These are phyloP conservation scores for Hypoxylon sp. DNA, from an alignment of 2,329 filamentous ascomycete species.

Conservation along the genomic window DNA sequence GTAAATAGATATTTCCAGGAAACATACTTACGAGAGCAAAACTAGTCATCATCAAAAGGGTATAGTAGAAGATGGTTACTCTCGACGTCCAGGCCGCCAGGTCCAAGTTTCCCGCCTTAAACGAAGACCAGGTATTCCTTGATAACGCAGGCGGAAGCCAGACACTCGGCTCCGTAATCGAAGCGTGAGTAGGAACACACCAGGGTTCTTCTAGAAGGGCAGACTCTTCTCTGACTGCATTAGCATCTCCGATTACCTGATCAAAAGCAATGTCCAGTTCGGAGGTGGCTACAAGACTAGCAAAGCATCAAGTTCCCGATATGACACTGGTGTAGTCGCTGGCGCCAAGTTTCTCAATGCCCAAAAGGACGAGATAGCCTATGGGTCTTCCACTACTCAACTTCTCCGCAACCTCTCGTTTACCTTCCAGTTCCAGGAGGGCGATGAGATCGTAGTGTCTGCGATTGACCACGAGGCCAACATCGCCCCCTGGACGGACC, in stretches of 20 bases:
- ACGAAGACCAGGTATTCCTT: constrained; percentile 77
- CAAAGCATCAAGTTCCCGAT: constrained; percentile 71
- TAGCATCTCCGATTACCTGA: constrained; percentile 76
- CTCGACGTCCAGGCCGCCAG: constrained; percentile 71
- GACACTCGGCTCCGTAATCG: constrained; percentile 74
- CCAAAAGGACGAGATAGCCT: constrained; percentile 70
- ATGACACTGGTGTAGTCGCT: constrained; percentile 72
- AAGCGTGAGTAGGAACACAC: constrained; percentile 66
- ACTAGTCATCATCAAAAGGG: constrained; percentile 18
- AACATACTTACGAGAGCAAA: not conserved
- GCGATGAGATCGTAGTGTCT: constrained; percentile 79
- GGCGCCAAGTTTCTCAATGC: constrained; percentile 81
- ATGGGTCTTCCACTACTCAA: constrained; percentile 80
- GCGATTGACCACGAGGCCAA: constrained; percentile 84
- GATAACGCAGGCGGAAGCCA: constrained; percentile 87
- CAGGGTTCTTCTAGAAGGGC: not conserved
- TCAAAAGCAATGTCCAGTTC: constrained; percentile 80
- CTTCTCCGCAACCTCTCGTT: constrained; percentile 79
- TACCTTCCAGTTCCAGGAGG: constrained; percentile 66
- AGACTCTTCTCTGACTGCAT: constrained; percentile 8
- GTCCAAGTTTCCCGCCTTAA: constrained; percentile 76
- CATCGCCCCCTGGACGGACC: constrained; percentile 78
- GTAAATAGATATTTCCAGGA: not conserved
- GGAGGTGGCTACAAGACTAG: constrained; percentile 77
- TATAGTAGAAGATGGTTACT: constrained; percentile 44